Evolutionary conservation across 371 early-diverging fungal species (phyloP).

Genomic region (Zychaea mexicana): DNA sequence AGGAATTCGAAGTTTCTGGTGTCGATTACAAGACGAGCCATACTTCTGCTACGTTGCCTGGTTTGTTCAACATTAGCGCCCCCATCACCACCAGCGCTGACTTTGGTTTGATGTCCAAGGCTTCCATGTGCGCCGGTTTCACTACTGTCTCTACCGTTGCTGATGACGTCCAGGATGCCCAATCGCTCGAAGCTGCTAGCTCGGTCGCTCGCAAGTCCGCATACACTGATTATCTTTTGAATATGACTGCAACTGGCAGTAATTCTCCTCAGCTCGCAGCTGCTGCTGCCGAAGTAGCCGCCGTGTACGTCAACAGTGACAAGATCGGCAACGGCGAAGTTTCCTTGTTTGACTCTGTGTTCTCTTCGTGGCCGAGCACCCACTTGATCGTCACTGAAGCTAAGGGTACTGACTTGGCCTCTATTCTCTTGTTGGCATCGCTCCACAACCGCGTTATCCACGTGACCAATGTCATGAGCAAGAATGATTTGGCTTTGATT

Average conservation of each 20-base stretch:
- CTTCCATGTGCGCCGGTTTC: constrained; percentile 86
- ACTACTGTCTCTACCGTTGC: constrained; percentile 71
- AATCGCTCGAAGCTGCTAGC: constrained; percentile 57
- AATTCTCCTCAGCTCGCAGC: constrained; percentile 50
- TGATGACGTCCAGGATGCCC: constrained; percentile 55
- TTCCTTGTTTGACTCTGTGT: constrained; percentile 61
- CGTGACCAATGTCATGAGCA: constrained; percentile 78
- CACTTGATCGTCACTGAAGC: constrained; percentile 84
- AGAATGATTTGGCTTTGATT: constrained; percentile 84
- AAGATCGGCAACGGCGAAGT: constrained; percentile 56
- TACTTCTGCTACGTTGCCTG: constrained; percentile 82
- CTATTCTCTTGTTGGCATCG: constrained; percentile 83
- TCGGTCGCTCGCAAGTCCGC: constrained; percentile 59
- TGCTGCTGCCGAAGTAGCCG: constrained; percentile 49
- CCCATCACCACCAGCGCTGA: constrained; percentile 56
- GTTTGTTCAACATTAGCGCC: constrained; percentile 82
- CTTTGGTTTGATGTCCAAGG: constrained; percentile 65
- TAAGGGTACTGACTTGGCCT: constrained; percentile 84
- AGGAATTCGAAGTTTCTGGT: constrained; percentile 72
- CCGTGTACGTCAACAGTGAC: constrained; percentile 61
- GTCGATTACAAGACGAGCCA: constrained; percentile 91
- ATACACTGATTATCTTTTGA: constrained; percentile 77
- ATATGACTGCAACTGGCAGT: constrained; percentile 67
- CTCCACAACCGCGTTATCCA: constrained; percentile 85
- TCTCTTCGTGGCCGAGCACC: constrained; percentile 75